phyloP scores from a whole-genome alignment of 306 rosid genomes.

The Fragaria ananassa region DNA sequence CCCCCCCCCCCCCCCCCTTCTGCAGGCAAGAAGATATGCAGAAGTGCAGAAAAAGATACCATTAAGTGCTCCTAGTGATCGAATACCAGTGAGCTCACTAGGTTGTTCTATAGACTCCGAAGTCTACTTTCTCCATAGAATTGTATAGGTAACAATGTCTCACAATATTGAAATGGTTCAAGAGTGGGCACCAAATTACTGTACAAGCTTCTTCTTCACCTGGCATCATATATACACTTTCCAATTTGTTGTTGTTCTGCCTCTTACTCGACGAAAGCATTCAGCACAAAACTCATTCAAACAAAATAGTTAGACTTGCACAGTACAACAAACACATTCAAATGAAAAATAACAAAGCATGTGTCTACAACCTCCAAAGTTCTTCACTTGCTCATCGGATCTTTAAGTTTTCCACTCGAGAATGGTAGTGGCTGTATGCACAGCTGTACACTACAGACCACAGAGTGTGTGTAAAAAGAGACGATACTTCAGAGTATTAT shows the following conservation, averaged over 20 bases:
- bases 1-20: too few relatives aligned
- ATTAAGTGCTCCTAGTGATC: not conserved
- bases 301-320: not conserved
- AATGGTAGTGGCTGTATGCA: not conserved
- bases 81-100: not conserved
- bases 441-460: too few relatives aligned
- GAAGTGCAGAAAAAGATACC: not conserved
- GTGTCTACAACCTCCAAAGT: not conserved
- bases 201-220: not conserved
- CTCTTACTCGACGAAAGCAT: not conserved
- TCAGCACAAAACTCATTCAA: not conserved
- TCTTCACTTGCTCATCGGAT: not conserved
- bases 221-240: not conserved
- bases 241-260: not conserved
- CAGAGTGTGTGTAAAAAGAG: too few relatives aligned
- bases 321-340: not conserved
- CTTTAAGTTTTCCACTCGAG: not conserved
- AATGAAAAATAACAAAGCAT: not conserved
- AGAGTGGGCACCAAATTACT: not conserved
- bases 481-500: too few relatives aligned
- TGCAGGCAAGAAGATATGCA: not conserved
- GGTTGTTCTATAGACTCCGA: not conserved
- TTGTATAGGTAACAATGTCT: too few relatives aligned
- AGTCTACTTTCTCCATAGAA: not conserved
- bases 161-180: not conserved